phyloP scores from a whole-genome alignment of 768 basidiomycete species.

The Phylloporus scabripes region DNA sequence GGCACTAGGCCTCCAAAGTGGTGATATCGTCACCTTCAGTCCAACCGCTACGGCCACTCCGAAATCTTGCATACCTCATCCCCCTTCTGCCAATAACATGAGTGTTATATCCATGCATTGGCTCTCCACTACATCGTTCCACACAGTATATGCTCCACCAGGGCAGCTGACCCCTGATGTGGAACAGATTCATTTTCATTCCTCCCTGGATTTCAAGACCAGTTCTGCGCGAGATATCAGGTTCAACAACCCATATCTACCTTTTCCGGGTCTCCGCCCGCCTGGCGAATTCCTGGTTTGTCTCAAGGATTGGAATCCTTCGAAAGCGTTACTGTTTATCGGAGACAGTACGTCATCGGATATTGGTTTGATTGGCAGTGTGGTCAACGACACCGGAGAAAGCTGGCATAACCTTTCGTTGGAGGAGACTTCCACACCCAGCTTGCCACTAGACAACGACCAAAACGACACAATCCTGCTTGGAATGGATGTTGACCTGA shows the following conservation, averaged over 20 bases:
- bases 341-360: slow-evolving; percentile 50
- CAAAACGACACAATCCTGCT: slow-evolving; percentile 66
- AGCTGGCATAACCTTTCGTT: slow-evolving; percentile 42
- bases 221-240: slow-evolving; percentile 34
- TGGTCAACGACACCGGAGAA: slow-evolving; percentile 28
- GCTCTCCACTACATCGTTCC: slow-evolving; percentile 66
- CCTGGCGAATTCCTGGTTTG: slow-evolving; percentile 39
- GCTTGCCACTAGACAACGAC: slow-evolving; percentile 63
- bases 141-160: slow-evolving; percentile 54
- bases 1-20: slow-evolving; percentile 64
- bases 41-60: slow-evolving; percentile 47
- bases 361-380: slow-evolving; percentile 40
- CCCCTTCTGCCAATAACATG: slow-evolving; percentile 46
- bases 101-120: slow-evolving; percentile 54
- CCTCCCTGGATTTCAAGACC: slow-evolving; percentile 39
- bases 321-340: slow-evolving; percentile 38
- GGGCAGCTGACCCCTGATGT: slow-evolving; percentile 32
- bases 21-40: slow-evolving; percentile 66
- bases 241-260: slow-evolving; percentile 37
- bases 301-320: slow-evolving; percentile 42
- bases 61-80: slow-evolving; percentile 52
- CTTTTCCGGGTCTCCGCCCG: slow-evolving; percentile 41
- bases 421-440: slow-evolving; percentile 48
- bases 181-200: slow-evolving; percentile 39
- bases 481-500: slow-evolving; percentile 62